These are phyloP conservation scores for Globisporangium iwayamae DNA, from an alignment of 352 stramenopile genomes.

Conservation along the genomic window DNA sequence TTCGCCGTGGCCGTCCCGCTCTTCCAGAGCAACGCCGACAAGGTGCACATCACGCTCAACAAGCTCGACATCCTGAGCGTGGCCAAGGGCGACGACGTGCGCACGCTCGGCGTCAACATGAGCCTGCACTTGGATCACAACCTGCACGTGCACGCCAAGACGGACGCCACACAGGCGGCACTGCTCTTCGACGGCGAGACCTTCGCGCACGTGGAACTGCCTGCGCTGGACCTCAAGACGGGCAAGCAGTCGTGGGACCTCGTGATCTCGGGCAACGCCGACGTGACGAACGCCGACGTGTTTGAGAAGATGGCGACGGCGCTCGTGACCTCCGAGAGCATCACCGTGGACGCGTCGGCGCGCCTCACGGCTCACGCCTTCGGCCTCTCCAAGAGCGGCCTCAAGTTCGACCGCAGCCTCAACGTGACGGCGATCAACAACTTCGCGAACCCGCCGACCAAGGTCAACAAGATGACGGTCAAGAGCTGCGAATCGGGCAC, in stretches of 20 bases:
- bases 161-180: conserved; percentile 45
- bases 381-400: conserved; percentile 45
- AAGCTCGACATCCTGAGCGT: conserved; percentile 61
- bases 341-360: conserved; percentile 36
- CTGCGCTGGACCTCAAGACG: conserved; percentile 46
- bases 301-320: conserved; percentile 42
- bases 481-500: conserved; percentile 37
- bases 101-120: conserved; percentile 42
- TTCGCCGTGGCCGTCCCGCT: conserved; percentile 50
- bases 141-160: conserved; percentile 32
- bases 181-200: conserved; percentile 38
- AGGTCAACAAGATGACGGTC: conserved; percentile 56
- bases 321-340: conserved; percentile 30
- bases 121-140: conserved; percentile 54
- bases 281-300: conserved; percentile 34
- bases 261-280: conserved; percentile 28
- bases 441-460: conserved; percentile 38
- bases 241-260: conserved; percentile 54
- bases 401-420: conserved; percentile 47
- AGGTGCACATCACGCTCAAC: conserved; percentile 55
- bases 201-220: conserved; percentile 49
- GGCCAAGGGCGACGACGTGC: conserved; percentile 20
- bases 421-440: conserved; percentile 47
- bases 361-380: conserved; percentile 40
- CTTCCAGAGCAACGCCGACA: conserved; percentile 60